Percentiles rank a stretch among this genome's conserved stretches.
These are phyloP conservation scores for Trichomonas vaginalis DNA, from an alignment of 208 protist genomes.

Conservation along the genomic window DNA sequence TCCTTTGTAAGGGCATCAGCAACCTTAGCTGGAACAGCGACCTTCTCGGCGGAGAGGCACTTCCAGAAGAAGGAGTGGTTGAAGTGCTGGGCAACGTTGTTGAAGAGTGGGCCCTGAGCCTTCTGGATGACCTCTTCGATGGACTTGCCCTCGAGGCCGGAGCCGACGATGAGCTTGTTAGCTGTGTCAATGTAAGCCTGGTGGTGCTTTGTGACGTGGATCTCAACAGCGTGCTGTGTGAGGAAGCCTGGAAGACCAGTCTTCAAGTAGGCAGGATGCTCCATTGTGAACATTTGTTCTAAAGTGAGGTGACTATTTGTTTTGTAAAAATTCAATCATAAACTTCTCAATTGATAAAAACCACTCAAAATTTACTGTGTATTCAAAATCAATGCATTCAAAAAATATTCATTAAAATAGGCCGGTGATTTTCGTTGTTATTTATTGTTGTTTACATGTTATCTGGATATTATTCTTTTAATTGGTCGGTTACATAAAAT, in stretches of 20 bases:
- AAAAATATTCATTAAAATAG: no score
- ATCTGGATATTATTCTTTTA: no score
- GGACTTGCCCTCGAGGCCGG: background rate
- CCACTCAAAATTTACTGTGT: no score
- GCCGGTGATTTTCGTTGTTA: no score
- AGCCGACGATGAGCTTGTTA: background rate
- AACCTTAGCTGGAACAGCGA: background rate
- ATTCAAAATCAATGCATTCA: no score
- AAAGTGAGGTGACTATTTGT: background rate
- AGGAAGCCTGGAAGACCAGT: background rate
- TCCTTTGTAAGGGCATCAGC: background rate
- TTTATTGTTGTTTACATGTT: no score
- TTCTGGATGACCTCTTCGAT: background rate
- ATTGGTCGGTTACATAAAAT: no score
- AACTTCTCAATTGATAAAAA: no score
- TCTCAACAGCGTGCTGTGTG: background rate
- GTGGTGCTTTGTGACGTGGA: constrained; percentile 5
- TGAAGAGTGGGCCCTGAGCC: background rate
- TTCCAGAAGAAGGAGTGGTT: constrained; percentile 5
- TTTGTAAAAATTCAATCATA: no score
- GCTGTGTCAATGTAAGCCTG: background rate
- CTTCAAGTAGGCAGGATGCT: background rate
- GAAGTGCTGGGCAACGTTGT: background rate
- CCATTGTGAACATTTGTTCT: background rate
- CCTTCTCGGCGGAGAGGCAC: background rate